Evolutionary conservation across 306 rosid species (phyloP), one percentile per base, ranked within the genome.

Genomic region (Canavalia ensiformis): DNA sequence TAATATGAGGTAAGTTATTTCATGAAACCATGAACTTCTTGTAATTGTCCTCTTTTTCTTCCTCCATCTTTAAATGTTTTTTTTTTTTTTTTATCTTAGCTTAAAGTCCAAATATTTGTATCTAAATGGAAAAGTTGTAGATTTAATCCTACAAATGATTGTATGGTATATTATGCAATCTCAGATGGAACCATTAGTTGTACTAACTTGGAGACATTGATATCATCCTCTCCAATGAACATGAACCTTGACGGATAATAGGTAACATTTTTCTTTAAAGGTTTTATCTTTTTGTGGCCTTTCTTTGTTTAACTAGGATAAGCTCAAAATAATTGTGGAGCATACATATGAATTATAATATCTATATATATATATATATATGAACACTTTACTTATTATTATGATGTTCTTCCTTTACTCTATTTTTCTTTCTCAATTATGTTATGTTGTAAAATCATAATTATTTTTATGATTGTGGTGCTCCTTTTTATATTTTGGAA

Each of bases 241-340:
- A 86, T 91, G 71, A 95, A 92, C 69, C 98, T 97, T 54, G 91
- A 28, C 12, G 98, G 98, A 62, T 95, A 97, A 97, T 97, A 81
- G 97, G 98, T 94, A 67, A 60, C 39, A 7, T 13, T 18, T 79
- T 59, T 67, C 25, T 54, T 39, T 31, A 52, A 33, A 29, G 45
- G 8, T 64, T 46, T 72, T 42, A 73, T 35, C 54, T n/a, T 71
- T 76, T 56, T 57, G 12, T 67, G 58, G 52, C 46, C 39, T 33
- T 2, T 58, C 3, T 58, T 12, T 30, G 47, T 77, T 62, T 44
- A 41, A 47, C 42, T 42, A 46, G 51, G 74, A 74, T 72, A 52
- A 55, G 59, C 25, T 45, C 68, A 46, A 9, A 29, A 41, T 37
- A 30, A 69, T 56, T 33, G 3, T 7, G 41, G 34, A 67, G 13